Base-by-base conservation (phyloP, 345 rosid genomes). In the Microcos paniculata region DNA sequence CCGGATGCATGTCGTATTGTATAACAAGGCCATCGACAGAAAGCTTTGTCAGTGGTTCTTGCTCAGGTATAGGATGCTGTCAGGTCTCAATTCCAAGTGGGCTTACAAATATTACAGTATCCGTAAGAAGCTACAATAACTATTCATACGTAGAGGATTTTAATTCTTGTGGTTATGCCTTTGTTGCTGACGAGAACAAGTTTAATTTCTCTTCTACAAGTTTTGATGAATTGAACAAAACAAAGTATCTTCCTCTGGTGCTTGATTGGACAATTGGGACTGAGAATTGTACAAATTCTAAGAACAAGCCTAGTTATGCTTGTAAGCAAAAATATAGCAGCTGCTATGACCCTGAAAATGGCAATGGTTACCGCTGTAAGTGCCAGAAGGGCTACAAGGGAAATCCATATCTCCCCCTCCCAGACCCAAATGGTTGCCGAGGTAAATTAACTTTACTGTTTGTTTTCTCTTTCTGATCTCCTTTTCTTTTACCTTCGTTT, bases 161-260 rank as follows among this genome's bases (percentile, higher is more conserved):
- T 51, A 85, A 66, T 66, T 81, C 82, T 2, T 85, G 88, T 61
- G 76, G 82, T 72, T 85, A 72, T 43, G 80, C 77, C 14, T 73
- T 85, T 55, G 33, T 79, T 8, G 81, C 73, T 1, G 75, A 75
- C 13, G 30, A 48, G 0, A 31, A 7, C 8, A 0, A 1, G 35
- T 82, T 70, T 67, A 69, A 75, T 13, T 85, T 82, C 72, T 70
- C 77, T 5, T n/a, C 75, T 2, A 8, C 8, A 1, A 31, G 75
- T 31, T 70, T 84, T 0, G 21, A n/a, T 14, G 57, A 31, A 7
- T 61, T 79, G 10, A 0, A 14, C 0, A 13, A 0, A 8, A 15
- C 8, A 5, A 3, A 0, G 2, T 21, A 4, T 19, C 63, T 74
- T 30, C 83, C 83, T 8, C 13, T 71, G 33, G 75, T 77, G n/a